phyloP scores from a whole-genome alignment of 805 yeast genomes.

The Metschnikowia matae region DNA sequence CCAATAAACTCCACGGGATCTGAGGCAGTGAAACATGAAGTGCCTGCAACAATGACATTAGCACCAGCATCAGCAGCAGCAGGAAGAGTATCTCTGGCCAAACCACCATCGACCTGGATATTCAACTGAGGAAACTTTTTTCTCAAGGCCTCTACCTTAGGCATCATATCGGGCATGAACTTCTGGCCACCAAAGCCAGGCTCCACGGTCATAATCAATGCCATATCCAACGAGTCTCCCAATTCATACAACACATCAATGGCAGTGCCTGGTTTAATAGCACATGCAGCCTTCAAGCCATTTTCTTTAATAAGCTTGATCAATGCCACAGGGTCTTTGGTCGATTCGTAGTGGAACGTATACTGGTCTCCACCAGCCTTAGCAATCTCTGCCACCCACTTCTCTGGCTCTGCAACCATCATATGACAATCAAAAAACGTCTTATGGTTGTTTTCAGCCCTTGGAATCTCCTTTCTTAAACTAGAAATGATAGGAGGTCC shows the following conservation, averaged over 20 bases:
- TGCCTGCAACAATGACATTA: slow-evolving; percentile 96
- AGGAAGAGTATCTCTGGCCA: slow-evolving; percentile 79
- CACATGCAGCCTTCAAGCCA: slow-evolving; percentile 93
- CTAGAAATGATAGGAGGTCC: slow-evolving; percentile 88
- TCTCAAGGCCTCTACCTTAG: slow-evolving; percentile 80
- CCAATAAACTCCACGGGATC: slow-evolving; percentile 75
- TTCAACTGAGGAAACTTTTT: slow-evolving; percentile 69
- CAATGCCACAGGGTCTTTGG: slow-evolving; percentile 69
- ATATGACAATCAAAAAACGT: slow-evolving; percentile 89
- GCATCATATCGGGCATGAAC: slow-evolving; percentile 95
- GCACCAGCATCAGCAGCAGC: slow-evolving; percentile 97
- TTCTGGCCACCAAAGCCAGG: slow-evolving; percentile 99
- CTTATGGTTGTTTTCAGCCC: slow-evolving; percentile 39
- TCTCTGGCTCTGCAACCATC: slow-evolving; percentile 93
- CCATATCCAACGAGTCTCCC: slow-evolving; percentile 83
- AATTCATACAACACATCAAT: slow-evolving; percentile 76
- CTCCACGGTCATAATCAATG: slow-evolving; percentile 96
- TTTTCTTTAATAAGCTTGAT: slow-evolving; percentile 69
- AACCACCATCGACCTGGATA: slow-evolving; percentile 96
- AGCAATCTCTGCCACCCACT: slow-evolving; percentile 91
- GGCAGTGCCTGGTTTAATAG: slow-evolving; percentile 89
- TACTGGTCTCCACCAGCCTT: slow-evolving; percentile 93
- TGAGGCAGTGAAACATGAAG: slow-evolving; percentile 82
- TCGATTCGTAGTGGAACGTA: slow-evolving; percentile 94
- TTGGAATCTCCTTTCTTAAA: slow-evolving; percentile 73